Conservation (phyloP, 306 rosid genomes). For the Luffa aegyptiaca region DNA sequence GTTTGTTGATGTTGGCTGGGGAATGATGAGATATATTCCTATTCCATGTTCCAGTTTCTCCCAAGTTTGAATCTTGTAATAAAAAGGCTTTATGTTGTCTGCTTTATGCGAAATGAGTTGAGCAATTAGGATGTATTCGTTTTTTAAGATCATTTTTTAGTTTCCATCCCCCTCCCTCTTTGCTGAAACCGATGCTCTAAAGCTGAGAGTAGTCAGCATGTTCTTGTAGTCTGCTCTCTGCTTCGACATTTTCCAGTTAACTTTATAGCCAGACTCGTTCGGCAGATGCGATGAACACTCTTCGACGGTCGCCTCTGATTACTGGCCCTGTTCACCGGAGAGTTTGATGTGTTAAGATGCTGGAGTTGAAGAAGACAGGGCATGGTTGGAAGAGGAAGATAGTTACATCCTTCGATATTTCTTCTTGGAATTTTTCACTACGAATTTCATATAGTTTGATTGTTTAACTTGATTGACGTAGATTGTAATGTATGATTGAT, state of each 20-base stretch:
- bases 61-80: neutral
- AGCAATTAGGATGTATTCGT: neutral
- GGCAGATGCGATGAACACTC: neutral
- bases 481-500: neutral
- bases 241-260: neutral
- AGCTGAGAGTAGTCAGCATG: neutral
- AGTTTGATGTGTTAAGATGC: neutral
- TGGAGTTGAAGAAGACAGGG: neutral
- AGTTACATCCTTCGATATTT: neutral
- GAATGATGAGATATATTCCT: neutral
- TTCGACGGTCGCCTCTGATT: neutral
- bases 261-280: neutral
- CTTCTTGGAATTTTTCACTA: neutral
- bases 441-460: neutral
- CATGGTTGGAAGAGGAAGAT: neutral
- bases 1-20: neutral
- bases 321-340: neutral
- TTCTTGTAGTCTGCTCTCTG: neutral
- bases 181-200: neutral
- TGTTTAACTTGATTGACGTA: neutral
- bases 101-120: neutral
- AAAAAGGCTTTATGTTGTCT: neutral
- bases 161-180: neutral
- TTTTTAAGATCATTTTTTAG: neutral
- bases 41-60: neutral